Percentiles rank a stretch among this genome's conserved stretches.
These are phyloP conservation scores for Teratosphaeria zuluensis DNA, from an alignment of 2,329 filamentous ascomycete species.

Conservation along the genomic window DNA sequence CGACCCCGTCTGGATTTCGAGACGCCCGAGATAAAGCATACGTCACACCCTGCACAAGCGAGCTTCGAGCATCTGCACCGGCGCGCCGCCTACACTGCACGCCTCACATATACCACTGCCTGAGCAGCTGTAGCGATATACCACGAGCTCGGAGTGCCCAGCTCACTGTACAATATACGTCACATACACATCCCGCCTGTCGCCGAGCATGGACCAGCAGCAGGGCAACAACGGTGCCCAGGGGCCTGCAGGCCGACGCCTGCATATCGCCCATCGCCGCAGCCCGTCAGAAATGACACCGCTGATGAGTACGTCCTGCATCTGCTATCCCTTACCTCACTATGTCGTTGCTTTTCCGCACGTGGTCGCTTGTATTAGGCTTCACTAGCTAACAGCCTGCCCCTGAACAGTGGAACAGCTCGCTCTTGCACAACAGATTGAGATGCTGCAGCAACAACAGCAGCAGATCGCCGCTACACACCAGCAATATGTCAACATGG, in stretches of 20 bases:
- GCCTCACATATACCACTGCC: background rate
- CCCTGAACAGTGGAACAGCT: conserved; percentile 75
- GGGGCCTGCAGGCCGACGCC: conserved; percentile 74
- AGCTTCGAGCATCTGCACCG: background rate
- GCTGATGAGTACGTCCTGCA: conserved; percentile 74
- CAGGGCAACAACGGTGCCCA: conserved; percentile 43
- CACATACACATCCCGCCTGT: conserved; percentile 1
- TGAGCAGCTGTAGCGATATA: background rate
- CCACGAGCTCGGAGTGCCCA: background rate
- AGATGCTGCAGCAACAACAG: conserved; percentile 93
- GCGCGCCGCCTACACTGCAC: background rate
- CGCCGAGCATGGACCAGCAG: conserved; percentile 31
- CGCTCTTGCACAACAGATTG: conserved; percentile 95
- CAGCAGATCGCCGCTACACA: conserved; percentile 94
- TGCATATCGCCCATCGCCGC: conserved; percentile 94
- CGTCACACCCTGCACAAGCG: conserved; percentile 11
- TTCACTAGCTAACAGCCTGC: conserved; percentile 21
- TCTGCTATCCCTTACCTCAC: conserved; percentile 1
- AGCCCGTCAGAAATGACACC: conserved; percentile 96
- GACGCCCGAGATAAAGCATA: conserved; percentile 10
- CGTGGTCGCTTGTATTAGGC: background rate
- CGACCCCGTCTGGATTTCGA: background rate
- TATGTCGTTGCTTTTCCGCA: background rate
- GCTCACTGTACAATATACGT: conserved; percentile 2
- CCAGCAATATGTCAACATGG: conserved; percentile 96